Evolutionary conservation across 2,329 filamentous ascomycete species (phyloP), one percentile per base, ranked within the genome.

Genomic region (Venturia pyrina): DNA sequence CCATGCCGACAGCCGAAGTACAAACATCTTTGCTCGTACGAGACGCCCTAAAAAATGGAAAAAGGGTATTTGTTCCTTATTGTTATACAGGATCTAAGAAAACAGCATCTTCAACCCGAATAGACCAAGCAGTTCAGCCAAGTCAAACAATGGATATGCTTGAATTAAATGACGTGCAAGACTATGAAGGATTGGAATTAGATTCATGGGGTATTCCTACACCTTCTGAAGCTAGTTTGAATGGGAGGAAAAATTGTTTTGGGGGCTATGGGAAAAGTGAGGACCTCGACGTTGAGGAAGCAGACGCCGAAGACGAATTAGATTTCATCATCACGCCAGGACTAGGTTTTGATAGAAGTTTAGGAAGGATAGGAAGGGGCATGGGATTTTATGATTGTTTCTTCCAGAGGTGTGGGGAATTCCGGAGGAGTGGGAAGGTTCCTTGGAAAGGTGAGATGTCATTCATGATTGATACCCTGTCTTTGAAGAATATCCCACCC

Each of bases 361-460:
- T 95, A 68, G 85, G 88, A 70, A 85, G 95, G 71, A 83, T 98
- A 24, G 95, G 95, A 50, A 95, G 99, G 76, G 95, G 95, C 66
- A 96, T 91, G 76, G 95, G 95, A 41, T 99, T 96, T 79, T 99
- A 99, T 81, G 95, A 99, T 79, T 89, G 87, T 76, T 99, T 96
- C 76, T 79, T 99, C 73, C 85, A 88, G 72, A 86, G 88, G 70
- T 96, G 93, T 83, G 69, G 43, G 48, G 69, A 75, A 75, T 76
- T 37, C 5, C n/a, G 17, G 71, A 70, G 71, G 59, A 64, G 68
- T 60, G 48, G 21, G 32, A 63, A 34, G 37, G 46, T 66, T 5
- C 65, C 65, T 19, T 59, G 21, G 53, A 65, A 41, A 28, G 50
- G 63, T 65, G 24, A 53, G 62, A 41, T 62, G 11, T 5, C 34